These are phyloP conservation scores for Soucietia sequanensis DNA, from an alignment of 805 yeast species.

Conservation along the genomic window DNA sequence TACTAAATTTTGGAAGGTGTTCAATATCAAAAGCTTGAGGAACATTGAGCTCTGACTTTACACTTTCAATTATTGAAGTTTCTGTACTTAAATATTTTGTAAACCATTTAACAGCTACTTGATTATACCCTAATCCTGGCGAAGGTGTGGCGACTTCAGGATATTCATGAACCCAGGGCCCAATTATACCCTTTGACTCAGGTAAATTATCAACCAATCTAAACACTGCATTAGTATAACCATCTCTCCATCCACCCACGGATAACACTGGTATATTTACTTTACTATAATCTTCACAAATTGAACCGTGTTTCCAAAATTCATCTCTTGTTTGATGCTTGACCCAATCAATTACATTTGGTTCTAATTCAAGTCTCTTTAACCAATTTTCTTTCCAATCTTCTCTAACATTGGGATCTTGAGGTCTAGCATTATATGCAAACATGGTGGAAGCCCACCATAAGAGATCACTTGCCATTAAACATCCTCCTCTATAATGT, in stretches of 20 bases:
- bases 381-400: constrained; percentile 43
- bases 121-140: constrained; percentile 45
- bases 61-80: constrained; percentile 10
- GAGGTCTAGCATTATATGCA: constrained; percentile 45
- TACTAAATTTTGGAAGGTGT: constrained; percentile 31
- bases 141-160: constrained; percentile 48
- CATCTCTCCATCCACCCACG: constrained; percentile 50
- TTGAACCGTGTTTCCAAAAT: constrained; percentile 49
- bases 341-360: constrained; percentile 43
- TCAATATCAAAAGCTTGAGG: constrained; percentile 3
- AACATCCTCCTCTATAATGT: constrained; percentile 48
- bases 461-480: constrained; percentile 45
- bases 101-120: constrained; percentile 42
- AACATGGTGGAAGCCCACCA: constrained; percentile 53
- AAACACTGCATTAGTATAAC: constrained; percentile 44
- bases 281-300: constrained; percentile 34
- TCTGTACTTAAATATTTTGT: constrained; percentile 32
- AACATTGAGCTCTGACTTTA: constrained; percentile 7
- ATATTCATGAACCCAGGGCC: constrained; percentile 51
- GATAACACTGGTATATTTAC: constrained; percentile 44
- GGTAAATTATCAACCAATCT: constrained; percentile 42
- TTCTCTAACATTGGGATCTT: constrained; percentile 42
- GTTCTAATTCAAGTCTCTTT: constrained; percentile 34
- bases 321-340: constrained; percentile 44
- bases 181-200: constrained; percentile 33